phyloP scores from a whole-genome alignment of 192 early-diverging fungal genomes.

The Jimgerdemannia lactiflua region DNA sequence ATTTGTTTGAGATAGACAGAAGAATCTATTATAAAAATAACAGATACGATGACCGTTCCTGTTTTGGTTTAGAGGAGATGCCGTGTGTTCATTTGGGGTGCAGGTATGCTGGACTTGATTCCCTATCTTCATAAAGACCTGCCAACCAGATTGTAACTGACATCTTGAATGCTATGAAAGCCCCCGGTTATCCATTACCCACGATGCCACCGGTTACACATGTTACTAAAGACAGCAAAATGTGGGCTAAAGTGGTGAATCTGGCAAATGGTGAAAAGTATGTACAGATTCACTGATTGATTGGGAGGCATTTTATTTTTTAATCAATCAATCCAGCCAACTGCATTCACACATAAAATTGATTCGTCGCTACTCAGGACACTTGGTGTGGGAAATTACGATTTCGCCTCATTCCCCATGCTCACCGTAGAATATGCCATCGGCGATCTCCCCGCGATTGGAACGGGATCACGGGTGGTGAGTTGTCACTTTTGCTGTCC shows the following conservation, averaged over 20 bases:
- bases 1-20: not conserved
- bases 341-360: not conserved
- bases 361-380: not conserved
- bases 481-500: not conserved
- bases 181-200: conserved; percentile 9
- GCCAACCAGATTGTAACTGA: not conserved
- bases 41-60: not conserved
- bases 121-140: not conserved
- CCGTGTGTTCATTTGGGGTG: conserved; percentile 28
- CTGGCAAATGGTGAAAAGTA: conserved; percentile 6
- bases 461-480: conserved; percentile 3
- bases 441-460: conserved; percentile 10
- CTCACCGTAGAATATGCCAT: conserved; percentile 10
- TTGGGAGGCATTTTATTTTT: not conserved
- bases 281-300: not conserved
- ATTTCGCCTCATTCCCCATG: conserved; percentile 9
- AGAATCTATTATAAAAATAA: not conserved
- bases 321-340: not conserved
- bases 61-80: not conserved
- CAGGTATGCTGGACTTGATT: conserved; percentile 8
- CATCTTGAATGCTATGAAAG: not conserved
- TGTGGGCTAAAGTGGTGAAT: not conserved
- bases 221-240: not conserved
- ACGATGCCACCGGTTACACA: conserved; percentile 15
- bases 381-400: not conserved